Percentiles rank a stretch among this genome's conserved stretches.
Conservation (phyloP, 2,329 filamentous ascomycete genomes). For the Penicillium brasilianum region DNA sequence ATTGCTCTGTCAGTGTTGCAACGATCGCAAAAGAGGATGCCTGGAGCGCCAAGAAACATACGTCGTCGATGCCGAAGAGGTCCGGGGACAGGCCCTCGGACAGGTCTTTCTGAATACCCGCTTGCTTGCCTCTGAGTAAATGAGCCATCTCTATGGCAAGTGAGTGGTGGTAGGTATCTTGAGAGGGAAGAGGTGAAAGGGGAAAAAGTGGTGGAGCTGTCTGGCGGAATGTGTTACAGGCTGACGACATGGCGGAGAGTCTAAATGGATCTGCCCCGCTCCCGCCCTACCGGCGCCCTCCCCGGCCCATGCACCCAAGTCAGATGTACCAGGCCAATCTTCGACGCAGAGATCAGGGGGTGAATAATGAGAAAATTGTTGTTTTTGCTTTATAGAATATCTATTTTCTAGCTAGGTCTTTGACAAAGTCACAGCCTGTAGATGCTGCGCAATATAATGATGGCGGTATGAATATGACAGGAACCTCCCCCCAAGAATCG, state of each 20-base stretch:
- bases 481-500: too few species aligned
- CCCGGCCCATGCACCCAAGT: neutral
- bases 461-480: neutral
- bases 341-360: neutral
- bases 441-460: neutral
- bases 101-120: conserved; percentile 88
- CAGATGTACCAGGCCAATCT: neutral
- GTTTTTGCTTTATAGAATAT: neutral
- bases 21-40: conserved; percentile 29
- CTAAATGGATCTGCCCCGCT: conserved; percentile 35
- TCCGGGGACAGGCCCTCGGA: conserved; percentile 79
- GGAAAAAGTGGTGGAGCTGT: conserved; percentile 23
- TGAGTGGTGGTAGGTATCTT: conserved; percentile 13
- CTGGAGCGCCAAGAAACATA: conserved; percentile 45
- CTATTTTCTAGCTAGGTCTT: neutral
- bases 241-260: conserved; percentile 36
- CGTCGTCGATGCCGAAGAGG: conserved; percentile 82
- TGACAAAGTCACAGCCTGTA: neutral
- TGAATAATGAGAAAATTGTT: neutral
- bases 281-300: conserved; percentile 22
- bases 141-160: conserved; percentile 69
- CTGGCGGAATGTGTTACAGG: conserved; percentile 20
- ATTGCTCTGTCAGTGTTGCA: conserved; percentile 19
- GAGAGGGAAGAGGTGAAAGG: conserved; percentile 8
- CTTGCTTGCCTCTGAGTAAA: conserved; percentile 89